Percentiles rank a stretch among this genome's conserved stretches.
These are phyloP conservation scores for Piromyces finnis DNA, from an alignment of 192 early-diverging fungal species.

Conservation along the genomic window DNA sequence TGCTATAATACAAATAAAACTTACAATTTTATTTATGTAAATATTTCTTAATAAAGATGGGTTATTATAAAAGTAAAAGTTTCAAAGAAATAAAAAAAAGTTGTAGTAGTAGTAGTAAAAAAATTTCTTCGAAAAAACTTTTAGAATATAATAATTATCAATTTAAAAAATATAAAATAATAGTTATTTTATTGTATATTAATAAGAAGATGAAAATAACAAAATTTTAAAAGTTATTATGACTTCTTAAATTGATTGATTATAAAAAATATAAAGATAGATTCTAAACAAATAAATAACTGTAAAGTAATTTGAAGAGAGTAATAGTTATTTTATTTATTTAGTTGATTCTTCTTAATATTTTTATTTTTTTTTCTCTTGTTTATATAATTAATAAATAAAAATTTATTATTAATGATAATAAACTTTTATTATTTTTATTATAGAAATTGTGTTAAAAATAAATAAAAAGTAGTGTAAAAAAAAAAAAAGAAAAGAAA, in stretches of 20 bases:
- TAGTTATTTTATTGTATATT: too few relatives aligned
- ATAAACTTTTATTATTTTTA: neutral
- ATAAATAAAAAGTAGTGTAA: neutral
- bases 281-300: too few relatives aligned
- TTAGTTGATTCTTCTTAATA: neutral
- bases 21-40: neutral
- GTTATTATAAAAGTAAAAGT: neutral
- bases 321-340: neutral
- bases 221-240: too few relatives aligned
- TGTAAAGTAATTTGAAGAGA: too few relatives aligned
- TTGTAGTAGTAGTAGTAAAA: neutral
- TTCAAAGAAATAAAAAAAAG: neutral
- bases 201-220: too few relatives aligned
- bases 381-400: neutral
- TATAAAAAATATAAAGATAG: too few relatives aligned
- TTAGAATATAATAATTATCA: neutral
- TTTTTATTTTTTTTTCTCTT: too few relatives aligned
- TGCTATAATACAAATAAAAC: neutral
- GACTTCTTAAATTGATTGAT: too few relatives aligned
- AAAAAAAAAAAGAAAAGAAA: neutral
- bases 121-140: neutral
- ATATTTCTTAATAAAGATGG: neutral
- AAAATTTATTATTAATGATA: neutral
- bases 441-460: neutral
- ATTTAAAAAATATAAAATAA: too few relatives aligned